Base-by-base conservation (phyloP, 192 early-diverging fungal species). In the Paraglomus brasilianum region DNA sequence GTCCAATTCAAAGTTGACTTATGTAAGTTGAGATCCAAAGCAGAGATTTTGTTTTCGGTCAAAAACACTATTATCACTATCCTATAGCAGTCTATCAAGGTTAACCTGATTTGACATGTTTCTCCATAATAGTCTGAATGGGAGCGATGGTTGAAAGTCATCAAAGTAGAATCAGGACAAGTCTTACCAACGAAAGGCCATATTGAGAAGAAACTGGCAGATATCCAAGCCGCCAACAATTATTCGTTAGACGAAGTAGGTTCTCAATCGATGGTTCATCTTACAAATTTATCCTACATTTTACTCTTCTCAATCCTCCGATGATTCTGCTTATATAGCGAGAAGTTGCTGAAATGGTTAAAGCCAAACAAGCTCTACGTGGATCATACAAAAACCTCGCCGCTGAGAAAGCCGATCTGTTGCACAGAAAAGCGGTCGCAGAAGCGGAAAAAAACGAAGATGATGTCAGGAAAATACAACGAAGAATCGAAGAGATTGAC, bases 1-100 rank as follows among this genome's bases (percentile, higher is more conserved):
- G 10, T 94, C 93, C 2, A 94, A 94, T 64, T 72, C 76, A 56
- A 69, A 83, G 36, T 80, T 92, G 38, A 87, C 85, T 24, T 75
- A 85, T 55, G 84, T 81, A 72, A 40, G 41, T 45, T 9, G 43
- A 8, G 46, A 13, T 65, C 8, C 5, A 66, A 49, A 19, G 4
- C 14, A 21, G 52, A 19, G 13, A 10, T 1, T 10, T 42, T 19
- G 21, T 42, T 21, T 52, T 53, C 4, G 30, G 13, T 19, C 17
- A 43, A 22, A 8, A 39, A 13, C 8, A 36, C 30, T 38, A n/a
- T 49, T 36, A 10, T 6, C 38, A n/a, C n/a, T n/a, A n/a, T n/a
- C n/a, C n/a, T n/a, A n/a, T n/a, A n/a, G n/a, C n/a, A n/a, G n/a
- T n/a, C n/a, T n/a, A n/a, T n/a, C n/a, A n/a, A n/a, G n/a, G n/a